Conservation (phyloP, 345 rosid genomes). For the Lenwebbia sp. region DNA sequence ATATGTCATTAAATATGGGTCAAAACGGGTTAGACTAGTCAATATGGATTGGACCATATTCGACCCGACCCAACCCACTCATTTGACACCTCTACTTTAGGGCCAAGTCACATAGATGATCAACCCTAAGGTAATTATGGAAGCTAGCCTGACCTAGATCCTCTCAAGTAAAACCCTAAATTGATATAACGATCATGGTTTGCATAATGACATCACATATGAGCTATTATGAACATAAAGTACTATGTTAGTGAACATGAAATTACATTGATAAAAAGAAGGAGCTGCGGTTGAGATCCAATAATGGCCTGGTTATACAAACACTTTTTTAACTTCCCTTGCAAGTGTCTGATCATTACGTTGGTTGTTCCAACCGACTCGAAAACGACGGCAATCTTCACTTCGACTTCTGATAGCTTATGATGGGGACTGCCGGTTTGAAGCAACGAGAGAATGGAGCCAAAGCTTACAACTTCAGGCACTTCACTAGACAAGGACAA, state of each 20-base stretch:
- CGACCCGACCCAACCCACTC: no score
- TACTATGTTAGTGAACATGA: not conserved
- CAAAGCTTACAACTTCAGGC: not conserved
- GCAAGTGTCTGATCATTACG: conserved; percentile 16
- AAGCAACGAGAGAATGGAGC: not conserved
- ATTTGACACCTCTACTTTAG: no score
- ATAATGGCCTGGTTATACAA: not conserved
- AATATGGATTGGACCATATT: no score
- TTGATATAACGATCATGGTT: not conserved
- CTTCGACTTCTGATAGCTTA: not conserved
- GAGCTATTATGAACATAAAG: not conserved
- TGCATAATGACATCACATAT: not conserved
- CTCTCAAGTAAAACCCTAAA: not conserved
- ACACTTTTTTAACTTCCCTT: conserved; percentile 10
- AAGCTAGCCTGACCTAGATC: not conserved
- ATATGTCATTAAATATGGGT: no score
- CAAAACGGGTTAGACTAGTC: no score
- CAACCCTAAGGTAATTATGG: not conserved
- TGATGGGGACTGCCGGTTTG: not conserved
- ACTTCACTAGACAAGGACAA: not conserved
- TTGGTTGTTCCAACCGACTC: conserved; percentile 28
- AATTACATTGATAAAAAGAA: not conserved
- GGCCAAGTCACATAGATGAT: not conserved
- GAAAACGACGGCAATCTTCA: not conserved
- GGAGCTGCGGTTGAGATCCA: conserved; percentile 12